These are phyloP conservation scores for Blastobotrys mokoenaii DNA, from an alignment of 805 yeast genomes.

Conservation along the genomic window DNA sequence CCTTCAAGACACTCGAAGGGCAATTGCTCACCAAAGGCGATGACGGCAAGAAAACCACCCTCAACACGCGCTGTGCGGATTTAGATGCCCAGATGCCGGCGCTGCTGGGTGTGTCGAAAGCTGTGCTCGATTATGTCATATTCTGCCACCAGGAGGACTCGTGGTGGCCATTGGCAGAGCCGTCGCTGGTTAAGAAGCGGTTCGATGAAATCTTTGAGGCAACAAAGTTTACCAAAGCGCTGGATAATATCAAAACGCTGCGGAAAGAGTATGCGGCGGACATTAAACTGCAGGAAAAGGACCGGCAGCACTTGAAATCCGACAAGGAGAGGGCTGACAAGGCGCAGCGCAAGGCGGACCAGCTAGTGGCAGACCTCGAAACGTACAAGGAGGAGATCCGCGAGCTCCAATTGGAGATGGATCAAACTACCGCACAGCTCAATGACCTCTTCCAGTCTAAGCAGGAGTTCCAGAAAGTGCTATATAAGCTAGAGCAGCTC, in stretches of 20 bases:
- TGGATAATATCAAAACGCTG: constrained; percentile 67
- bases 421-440: constrained; percentile 46
- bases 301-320: constrained; percentile 63
- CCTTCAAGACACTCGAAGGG: constrained; percentile 88
- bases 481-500: constrained; percentile 55
- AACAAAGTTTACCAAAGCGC: constrained; percentile 80
- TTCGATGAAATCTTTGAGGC: constrained; percentile 98
- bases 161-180: constrained; percentile 88
- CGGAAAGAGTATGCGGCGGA: constrained; percentile 73
- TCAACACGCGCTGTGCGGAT: constrained; percentile 77
- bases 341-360: constrained; percentile 40
- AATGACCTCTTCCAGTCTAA: constrained; percentile 62
- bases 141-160: constrained; percentile 98
- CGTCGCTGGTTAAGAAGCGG: constrained; percentile 76
- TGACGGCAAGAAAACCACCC: constrained; percentile 58
- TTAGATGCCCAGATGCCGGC: constrained; percentile 74
- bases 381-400: constrained; percentile 41
- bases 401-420: constrained; percentile 41
- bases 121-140: constrained; percentile 83
- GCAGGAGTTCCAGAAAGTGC: constrained; percentile 68
- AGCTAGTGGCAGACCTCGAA: constrained; percentile 38
- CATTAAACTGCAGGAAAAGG: constrained; percentile 65
- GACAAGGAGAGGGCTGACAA: constrained; percentile 68
- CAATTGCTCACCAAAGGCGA: constrained; percentile 54
- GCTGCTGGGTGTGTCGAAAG: constrained; percentile 78